Evolutionary conservation across 768 basidiomycete species (phyloP), one percentile per base, ranked within the genome.

Genomic region (Trametopsis cervina): DNA sequence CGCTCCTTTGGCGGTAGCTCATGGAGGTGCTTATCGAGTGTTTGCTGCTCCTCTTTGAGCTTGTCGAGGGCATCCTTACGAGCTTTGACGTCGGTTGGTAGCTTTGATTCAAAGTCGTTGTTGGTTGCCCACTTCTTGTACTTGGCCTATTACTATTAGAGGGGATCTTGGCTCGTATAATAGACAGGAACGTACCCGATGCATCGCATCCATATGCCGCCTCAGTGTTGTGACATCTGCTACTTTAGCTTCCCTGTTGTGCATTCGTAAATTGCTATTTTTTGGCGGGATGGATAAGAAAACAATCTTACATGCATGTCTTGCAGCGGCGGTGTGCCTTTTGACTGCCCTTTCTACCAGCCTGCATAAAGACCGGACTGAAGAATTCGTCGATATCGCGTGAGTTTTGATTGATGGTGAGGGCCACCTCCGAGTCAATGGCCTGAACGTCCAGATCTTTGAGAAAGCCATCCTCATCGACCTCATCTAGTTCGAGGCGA

Each of bases 1-100:
- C 38, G 21, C 22, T 62, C 59, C 10, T 39, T 42, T 24, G 11
- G 17, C 11, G 47, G 38, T 27, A 48, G 17, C 24, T 40, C 40
- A 26, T 33, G 20, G 5, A 48, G 47, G 22, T 42, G 38, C 4
- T 4, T 9, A 22, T 48, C 47, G 23, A 48, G 48, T 4, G 18
- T 18, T 22, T 6, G 22, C 33, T 48, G 47, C 23, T 36, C 12
- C 12, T 13, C 15, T 17, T 37, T n/a, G 7, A 36, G 15, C 17
- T 13, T 36, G 7, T 17, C 7, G 13, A 17, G 15, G 5, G 13
- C 29, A 5, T 37, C 17, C 23, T 46, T 46, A n/a, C 27, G n/a
- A 4, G 4, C 9, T 27, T 46, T 46, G 27, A 17, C n/a, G 29
- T 46, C 27, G 9, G 15, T 22, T 13, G 44, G 44, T 13, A 46